A percentile compares a stretch with the other conserved stretches of the same genome.
Conservation (phyloP, 148 eudicot species). For the Silene uniflora region DNA sequence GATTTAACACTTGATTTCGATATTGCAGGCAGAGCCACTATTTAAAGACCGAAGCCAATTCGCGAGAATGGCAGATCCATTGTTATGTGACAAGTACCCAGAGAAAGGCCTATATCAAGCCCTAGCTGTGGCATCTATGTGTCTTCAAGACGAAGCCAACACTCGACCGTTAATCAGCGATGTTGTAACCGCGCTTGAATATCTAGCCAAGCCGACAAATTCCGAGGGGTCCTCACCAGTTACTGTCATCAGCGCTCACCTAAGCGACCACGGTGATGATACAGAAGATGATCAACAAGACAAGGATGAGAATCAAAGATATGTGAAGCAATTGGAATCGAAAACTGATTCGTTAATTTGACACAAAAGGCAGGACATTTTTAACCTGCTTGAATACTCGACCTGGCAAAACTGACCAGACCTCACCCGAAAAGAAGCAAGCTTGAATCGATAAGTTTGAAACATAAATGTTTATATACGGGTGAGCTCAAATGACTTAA, state of each 20-base stretch:
- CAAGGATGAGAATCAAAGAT: constrained; percentile 7
- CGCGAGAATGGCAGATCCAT: constrained; percentile 54
- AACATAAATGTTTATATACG: no score
- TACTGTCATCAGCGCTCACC: constrained; percentile 10
- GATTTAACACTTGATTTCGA: not conserved
- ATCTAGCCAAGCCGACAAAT: constrained; percentile 34
- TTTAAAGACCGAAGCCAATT: constrained; percentile 51
- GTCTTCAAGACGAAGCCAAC: constrained; percentile 71
- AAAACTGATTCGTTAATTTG: constrained; percentile 14
- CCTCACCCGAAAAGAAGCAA: not conserved
- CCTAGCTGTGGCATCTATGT: constrained; percentile 72
- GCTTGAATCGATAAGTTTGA: not conserved
- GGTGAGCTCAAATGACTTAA: not conserved
- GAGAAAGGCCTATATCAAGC: constrained; percentile 64
- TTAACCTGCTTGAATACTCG: not conserved
- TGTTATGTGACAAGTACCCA: constrained; percentile 51
- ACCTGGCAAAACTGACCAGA: not conserved
- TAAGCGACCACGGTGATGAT: not conserved
- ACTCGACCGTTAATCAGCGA: constrained; percentile 65
- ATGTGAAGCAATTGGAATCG: constrained; percentile 13
- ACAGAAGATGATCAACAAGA: not conserved
- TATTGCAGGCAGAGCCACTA: constrained; percentile 57
- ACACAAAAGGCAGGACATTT: constrained; percentile 19
- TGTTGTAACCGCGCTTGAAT: constrained; percentile 73
- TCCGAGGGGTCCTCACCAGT: constrained; percentile 19